Percentiles rank a stretch among this genome's conserved stretches.
These are phyloP conservation scores for Limnomonas spitsbergensis DNA, from an alignment of 139 green algal genomes.

Conservation along the genomic window DNA sequence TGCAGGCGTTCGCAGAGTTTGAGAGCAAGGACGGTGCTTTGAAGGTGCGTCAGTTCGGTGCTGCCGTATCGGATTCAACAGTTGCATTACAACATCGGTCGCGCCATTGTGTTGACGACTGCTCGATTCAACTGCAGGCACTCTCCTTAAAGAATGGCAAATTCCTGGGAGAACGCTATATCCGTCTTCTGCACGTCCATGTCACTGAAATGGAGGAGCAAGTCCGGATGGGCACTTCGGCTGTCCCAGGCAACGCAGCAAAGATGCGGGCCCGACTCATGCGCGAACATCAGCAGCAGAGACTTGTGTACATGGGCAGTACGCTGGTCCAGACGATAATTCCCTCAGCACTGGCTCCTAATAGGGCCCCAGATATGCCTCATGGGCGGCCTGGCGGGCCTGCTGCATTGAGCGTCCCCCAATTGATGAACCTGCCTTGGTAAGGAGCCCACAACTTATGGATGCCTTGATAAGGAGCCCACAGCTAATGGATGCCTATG, in stretches of 20 bases:
- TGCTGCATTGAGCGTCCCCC: background rate
- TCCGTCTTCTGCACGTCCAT: conserved; percentile 63
- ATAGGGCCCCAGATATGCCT: background rate
- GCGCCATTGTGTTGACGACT: background rate
- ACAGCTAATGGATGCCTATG: too few species aligned
- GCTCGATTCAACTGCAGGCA: background rate
- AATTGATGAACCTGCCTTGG: background rate
- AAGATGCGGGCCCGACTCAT: conserved; percentile 49
- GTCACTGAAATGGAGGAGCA: conserved; percentile 69
- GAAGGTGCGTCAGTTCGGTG: conserved; percentile 23
- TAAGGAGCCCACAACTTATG: background rate
- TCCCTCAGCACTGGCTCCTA: background rate
- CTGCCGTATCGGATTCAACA: background rate
- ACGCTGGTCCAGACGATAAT: background rate
- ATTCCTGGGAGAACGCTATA: conserved; percentile 68
- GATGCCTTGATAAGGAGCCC: too few species aligned
- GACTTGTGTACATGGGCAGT: background rate
- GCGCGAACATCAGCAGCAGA: conserved; percentile 26
- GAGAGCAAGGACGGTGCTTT: conserved; percentile 46
- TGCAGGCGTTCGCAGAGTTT: conserved; percentile 59
- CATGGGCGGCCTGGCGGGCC: background rate
- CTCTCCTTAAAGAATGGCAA: conserved; percentile 52
- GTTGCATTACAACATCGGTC: too few species aligned
- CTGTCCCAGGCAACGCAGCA: conserved; percentile 50
- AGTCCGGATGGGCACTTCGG: conserved; percentile 50